Base-by-base conservation (phyloP, 2,329 filamentous ascomycete genomes). In the Pseudopyricularia javanii region DNA sequence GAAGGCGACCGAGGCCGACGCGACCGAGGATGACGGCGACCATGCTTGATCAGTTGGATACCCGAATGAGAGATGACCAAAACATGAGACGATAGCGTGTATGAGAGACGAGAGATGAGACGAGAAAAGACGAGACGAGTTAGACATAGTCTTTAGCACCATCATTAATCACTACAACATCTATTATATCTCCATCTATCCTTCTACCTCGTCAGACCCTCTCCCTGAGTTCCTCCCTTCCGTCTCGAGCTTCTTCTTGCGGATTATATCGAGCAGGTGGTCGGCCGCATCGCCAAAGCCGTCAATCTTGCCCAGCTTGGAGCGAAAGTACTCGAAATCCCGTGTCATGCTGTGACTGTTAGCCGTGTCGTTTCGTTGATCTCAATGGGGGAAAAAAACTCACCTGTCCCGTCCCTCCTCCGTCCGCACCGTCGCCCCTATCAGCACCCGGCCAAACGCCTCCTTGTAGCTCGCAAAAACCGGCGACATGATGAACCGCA, bases 391-490 rank as follows among this genome's bases (percentile, higher is more conserved):
- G 51, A 32, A 35, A 20, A 40, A 37, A 43, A 67, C 80, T 63
- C 73, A 91, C 86, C 86, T 85, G 60, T 83, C 76, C 60, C 85
- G 83, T 4, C 87, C 89, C 51, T 71, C 70, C 57, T 81, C 76
- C 7, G 81, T 88, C 66, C 77, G 80, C 22, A 89, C 74, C 28
- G 74, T 71, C 22, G 84, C 78, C 40, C 81, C 82, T 45, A 75
- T 70, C 59, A 93, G 83, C 11, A 85, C 85, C 57, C 77, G 79
- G 17, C 85, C 83, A 65, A 93, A 83, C 61, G 91, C 86, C 54
- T 87, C 83, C 61, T 82, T 83, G 66, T 95, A 95, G 64, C 80
- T 88, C 35, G 77, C 74, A 66, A 94, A 94, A 1, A 96, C 89
- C 1, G 88, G 86, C 20, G 76, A 72, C 87, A 95, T 95, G 61